Evolutionary conservation across 352 stramenopile genomes (phyloP).

Genomic region (Blastocystis sp.): DNA sequence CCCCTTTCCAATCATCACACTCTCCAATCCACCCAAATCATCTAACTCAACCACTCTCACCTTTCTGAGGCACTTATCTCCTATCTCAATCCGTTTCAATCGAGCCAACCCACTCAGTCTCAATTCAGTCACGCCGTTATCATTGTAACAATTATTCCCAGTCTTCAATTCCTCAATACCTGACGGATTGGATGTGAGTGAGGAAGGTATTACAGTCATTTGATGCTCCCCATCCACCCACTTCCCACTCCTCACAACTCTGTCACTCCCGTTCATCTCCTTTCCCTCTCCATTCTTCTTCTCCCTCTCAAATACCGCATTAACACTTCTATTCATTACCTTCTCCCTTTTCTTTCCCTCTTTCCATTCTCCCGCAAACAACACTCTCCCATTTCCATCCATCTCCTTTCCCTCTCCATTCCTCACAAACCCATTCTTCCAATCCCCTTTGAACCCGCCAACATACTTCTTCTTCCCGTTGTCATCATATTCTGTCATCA

Average conservation of each 20-base stretch:
- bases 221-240: neutral
- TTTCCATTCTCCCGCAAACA: too few relatives aligned
- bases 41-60: neutral
- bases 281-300: neutral
- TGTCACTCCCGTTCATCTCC: neutral
- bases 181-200: too few relatives aligned
- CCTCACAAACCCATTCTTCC: too few relatives aligned
- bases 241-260: neutral
- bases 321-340: neutral
- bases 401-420: too few relatives aligned
- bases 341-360: too few relatives aligned
- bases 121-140: neutral
- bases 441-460: too few relatives aligned
- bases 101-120: too few relatives aligned
- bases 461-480: too few relatives aligned
- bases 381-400: too few relatives aligned
- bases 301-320: neutral
- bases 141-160: neutral
- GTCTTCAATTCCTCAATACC: neutral
- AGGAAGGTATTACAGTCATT: too few relatives aligned
- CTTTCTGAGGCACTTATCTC: neutral
- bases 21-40: neutral
- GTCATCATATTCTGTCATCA: too few relatives aligned
- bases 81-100: neutral
- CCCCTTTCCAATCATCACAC: neutral